These are phyloP conservation scores for Penicillium expansum DNA, from an alignment of 2,329 filamentous ascomycete genomes.

Conservation along the genomic window DNA sequence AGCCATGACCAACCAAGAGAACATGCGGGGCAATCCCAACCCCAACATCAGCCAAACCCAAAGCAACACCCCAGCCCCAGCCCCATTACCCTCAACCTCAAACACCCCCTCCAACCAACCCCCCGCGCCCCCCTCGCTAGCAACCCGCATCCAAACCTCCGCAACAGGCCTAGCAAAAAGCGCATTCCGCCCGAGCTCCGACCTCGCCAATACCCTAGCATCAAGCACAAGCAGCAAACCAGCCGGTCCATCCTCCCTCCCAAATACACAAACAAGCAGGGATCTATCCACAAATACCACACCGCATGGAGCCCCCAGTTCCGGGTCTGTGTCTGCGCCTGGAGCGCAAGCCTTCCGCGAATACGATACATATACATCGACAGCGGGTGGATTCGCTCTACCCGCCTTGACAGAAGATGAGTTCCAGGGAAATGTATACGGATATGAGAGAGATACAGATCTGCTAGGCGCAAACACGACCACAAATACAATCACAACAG, in stretches of 20 bases:
- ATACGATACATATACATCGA: neutral
- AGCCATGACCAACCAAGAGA: conserved; percentile 3
- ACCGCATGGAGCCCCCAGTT: neutral
- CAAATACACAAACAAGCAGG: neutral
- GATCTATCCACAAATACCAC: neutral
- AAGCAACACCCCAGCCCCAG: neutral
- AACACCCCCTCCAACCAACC: neutral
- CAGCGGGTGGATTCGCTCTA: conserved; percentile 7
- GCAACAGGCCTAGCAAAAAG: conserved; percentile 34
- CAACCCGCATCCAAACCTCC: conserved; percentile 32
- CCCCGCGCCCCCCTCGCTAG: conserved; percentile 19
- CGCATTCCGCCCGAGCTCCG: conserved; percentile 23
- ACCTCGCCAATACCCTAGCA: conserved; percentile 20
- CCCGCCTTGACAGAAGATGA: conserved; percentile 20
- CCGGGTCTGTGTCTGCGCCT: neutral
- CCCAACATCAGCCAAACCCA: neutral
- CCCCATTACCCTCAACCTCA: neutral
- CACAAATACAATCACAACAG: neutral
- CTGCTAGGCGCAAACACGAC: neutral
- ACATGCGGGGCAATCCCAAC: conserved; percentile 7
- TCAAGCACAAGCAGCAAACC: conserved; percentile 18
- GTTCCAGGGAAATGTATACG: conserved; percentile 15
- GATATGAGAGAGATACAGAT: neutral
- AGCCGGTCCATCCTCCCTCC: neutral
- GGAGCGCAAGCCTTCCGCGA: conserved; percentile 9